These are phyloP conservation scores for Zizania latifolia DNA, from an alignment of 176 grass and related monocot species.

Conservation along the genomic window DNA sequence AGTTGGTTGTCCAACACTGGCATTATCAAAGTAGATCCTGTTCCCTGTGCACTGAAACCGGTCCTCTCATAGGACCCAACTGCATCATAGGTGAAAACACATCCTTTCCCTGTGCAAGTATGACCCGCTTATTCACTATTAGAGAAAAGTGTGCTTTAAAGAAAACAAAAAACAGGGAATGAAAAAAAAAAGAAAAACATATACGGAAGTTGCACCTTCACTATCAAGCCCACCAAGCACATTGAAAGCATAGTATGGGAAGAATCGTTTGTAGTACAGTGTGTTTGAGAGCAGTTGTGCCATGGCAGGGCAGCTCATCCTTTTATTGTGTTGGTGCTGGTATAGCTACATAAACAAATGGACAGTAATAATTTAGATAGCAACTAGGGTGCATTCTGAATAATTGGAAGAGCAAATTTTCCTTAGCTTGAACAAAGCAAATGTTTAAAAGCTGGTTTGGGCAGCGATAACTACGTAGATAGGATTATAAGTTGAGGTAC, in stretches of 20 bases:
- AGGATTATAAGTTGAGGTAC: not conserved
- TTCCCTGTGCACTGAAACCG: constrained; percentile 81
- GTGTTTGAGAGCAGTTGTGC: constrained; percentile 92
- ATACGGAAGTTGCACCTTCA: constrained; percentile 46
- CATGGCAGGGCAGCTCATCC: constrained; percentile 97
- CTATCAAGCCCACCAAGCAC: constrained; percentile 89
- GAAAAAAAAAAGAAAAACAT: not conserved
- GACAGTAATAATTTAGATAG: not conserved
- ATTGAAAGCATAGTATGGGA: constrained; percentile 96
- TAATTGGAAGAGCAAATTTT: not conserved
- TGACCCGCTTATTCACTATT: not conserved
- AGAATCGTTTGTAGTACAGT: constrained; percentile 95
- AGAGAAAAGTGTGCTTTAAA: not conserved
- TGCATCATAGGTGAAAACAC: constrained; percentile 94
- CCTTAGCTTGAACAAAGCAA: not conserved
- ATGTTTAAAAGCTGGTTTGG: not conserved
- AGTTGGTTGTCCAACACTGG: constrained; percentile 92
- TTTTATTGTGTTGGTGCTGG: constrained; percentile 98
- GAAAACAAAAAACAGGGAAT: not conserved
- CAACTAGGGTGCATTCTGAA: not conserved
- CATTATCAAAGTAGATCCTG: constrained; percentile 78
- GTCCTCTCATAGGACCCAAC: constrained; percentile 91
- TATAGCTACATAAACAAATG: constrained; percentile 60
- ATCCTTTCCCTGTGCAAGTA: constrained; percentile 70
- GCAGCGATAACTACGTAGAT: not conserved